Conservation (phyloP, 2,329 filamentous ascomycete genomes). For the Emmonsia crescens region DNA sequence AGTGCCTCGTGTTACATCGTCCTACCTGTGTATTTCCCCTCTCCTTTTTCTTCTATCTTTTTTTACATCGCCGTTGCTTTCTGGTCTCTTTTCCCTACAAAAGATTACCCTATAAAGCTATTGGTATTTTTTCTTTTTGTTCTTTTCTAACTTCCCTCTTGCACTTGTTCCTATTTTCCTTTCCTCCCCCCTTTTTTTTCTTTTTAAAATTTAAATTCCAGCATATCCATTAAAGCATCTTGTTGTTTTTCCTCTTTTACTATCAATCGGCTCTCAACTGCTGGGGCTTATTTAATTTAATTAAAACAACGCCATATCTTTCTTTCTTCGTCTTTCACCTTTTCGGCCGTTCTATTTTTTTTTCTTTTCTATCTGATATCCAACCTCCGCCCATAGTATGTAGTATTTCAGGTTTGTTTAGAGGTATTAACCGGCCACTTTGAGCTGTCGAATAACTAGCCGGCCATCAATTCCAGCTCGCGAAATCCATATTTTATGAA, state of each 20-base stretch:
- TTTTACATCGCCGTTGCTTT: conserved; percentile 9
- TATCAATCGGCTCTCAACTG: background rate
- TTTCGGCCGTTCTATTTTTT: no score
- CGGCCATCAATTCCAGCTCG: no score
- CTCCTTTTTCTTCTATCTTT: background rate
- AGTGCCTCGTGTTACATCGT: no score
- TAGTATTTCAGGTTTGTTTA: no score
- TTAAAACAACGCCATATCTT: background rate
- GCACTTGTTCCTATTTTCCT: background rate
- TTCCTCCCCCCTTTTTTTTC: background rate
- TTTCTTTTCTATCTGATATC: no score
- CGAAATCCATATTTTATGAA: no score
- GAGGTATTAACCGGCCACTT: no score
- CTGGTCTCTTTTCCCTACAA: background rate
- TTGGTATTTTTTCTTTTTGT: conserved; percentile 6
- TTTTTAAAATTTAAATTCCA: background rate
- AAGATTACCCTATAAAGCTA: background rate
- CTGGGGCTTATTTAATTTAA: background rate
- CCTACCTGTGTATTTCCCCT: background rate
- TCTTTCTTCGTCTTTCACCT: background rate
- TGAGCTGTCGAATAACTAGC: no score
- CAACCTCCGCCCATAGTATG: no score
- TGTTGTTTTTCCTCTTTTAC: background rate
- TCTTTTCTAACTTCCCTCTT: background rate
- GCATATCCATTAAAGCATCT: conserved; percentile 6